Conservation (phyloP, 1,139 yeast species). For the Groenewaldozyma sp. region DNA sequence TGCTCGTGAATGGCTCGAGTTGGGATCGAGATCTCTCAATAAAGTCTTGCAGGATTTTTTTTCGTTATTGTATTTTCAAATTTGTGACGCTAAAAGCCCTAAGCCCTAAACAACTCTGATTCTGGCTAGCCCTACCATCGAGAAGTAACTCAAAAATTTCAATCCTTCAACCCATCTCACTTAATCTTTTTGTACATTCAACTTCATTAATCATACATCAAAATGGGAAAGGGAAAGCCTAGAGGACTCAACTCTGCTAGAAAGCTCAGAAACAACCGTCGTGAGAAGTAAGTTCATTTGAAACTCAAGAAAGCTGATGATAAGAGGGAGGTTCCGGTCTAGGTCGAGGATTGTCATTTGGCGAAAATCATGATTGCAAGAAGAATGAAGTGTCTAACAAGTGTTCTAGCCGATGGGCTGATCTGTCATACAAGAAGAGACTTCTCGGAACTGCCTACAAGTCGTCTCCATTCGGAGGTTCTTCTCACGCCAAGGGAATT, state of each 20-base stretch:
- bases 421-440: constrained; percentile 95
- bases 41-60: too few relatives aligned
- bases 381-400: too few relatives aligned
- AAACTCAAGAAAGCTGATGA: too few relatives aligned
- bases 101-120: too few relatives aligned
- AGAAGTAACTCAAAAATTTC: background rate
- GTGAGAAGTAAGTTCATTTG: constrained; percentile 57
- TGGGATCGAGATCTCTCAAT: too few relatives aligned
- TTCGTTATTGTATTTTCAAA: too few relatives aligned
- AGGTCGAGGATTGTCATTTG: too few relatives aligned
- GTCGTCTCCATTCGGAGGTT: constrained; percentile 99
- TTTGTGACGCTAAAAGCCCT: too few relatives aligned
- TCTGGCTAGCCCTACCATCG: too few relatives aligned
- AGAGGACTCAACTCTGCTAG: constrained; percentile 99
- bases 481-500: constrained; percentile 99
- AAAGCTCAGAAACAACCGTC: constrained; percentile 99
- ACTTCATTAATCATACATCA: constrained; percentile 24
- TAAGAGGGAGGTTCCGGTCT: too few relatives aligned
- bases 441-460: constrained; percentile 99
- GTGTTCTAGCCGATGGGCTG: constrained; percentile 98
- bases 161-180: constrained; percentile 4
- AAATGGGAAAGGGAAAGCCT: constrained; percentile 90
- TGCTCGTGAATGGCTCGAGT: too few relatives aligned
- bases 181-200: constrained; percentile 5
- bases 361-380: too few relatives aligned